Percentiles rank a stretch among this genome's conserved stretches.
These are phyloP conservation scores for Metschnikowia noctiluminum DNA, from an alignment of 805 yeast species.

Conservation along the genomic window DNA sequence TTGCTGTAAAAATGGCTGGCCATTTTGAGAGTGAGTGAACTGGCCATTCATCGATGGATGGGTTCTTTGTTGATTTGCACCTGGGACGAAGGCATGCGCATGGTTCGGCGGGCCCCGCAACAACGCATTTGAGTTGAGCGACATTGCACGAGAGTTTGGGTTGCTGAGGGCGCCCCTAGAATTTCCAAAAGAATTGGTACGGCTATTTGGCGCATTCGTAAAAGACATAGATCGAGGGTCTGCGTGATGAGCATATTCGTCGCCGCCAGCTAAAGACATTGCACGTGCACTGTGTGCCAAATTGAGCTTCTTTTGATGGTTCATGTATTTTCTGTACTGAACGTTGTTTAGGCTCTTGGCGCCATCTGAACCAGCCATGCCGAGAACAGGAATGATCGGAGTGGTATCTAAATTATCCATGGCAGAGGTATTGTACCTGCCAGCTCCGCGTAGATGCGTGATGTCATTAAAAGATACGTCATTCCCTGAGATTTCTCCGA, in stretches of 20 bases:
- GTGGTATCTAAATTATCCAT: constrained; percentile 49
- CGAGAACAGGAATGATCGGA: constrained; percentile 72
- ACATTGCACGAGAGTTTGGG: constrained; percentile 38
- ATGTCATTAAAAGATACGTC: constrained; percentile 62
- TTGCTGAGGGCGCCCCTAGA: neutral
- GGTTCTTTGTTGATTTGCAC: neutral
- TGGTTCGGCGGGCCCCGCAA: constrained; percentile 4
- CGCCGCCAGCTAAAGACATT: constrained; percentile 38
- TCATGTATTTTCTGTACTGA: constrained; percentile 68
- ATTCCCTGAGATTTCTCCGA: constrained; percentile 28
- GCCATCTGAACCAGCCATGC: constrained; percentile 26
- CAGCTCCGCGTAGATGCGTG: constrained; percentile 59
- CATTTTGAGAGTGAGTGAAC: neutral
- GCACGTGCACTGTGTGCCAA: constrained; percentile 46
- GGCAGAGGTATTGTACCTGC: constrained; percentile 47
- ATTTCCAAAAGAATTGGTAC: constrained; percentile 23
- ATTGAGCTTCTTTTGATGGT: constrained; percentile 61
- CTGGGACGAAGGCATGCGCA: neutral
- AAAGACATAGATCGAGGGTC: constrained; percentile 34
- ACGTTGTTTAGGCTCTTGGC: constrained; percentile 42
- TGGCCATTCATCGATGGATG: constrained; percentile 1
- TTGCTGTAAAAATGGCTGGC: neutral
- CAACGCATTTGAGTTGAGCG: constrained; percentile 27
- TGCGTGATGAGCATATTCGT: constrained; percentile 26
- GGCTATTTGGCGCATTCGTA: constrained; percentile 17